Evolutionary conservation across 2,329 filamentous ascomycete genomes (phyloP), one percentile per base, ranked within the genome.

Genomic region (Aspergillus melleus): DNA sequence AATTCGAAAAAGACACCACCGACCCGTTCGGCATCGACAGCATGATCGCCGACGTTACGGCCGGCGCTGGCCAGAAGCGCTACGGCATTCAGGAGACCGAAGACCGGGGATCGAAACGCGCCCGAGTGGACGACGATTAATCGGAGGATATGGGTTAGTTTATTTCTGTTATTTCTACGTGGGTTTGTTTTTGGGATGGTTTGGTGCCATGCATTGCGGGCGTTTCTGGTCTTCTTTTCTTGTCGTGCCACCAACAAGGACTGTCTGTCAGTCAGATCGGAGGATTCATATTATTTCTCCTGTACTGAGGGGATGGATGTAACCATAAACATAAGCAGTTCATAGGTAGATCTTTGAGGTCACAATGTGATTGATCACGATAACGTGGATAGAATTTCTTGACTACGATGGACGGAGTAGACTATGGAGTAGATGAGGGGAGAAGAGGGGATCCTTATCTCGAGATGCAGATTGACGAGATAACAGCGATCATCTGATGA

Each of bases 21-120:
- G 94, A 98, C 77, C 92, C 92, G 1, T 98, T 98, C 76, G 93
- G 96, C 53, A 95, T 98, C 67, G 92, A 96, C 73, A 90, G 91
- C 70, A 96, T 99, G 81, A 87, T 99, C 74, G 89, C 87, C 39
- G 92, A 97, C 75, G 92, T 83, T 26, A 82, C 81, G 83, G 76
- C 80, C 9, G 61, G 62, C 84, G 58, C 83, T 65, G 70, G 78
- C 51, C 74, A 77, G 68, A 79, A 79, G 66, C 75, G 77, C 58
- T 79, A 79, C 60, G 76, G 77, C 22, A 78, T 79, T 20, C 76
- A 79, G 67, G 76, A 78, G 64, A 73, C 67, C 10, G 74, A 76
- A 32, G 69, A 73, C 49, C 72, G 75, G 22, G 73, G 74, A 39
- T 75, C 74, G 19, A 97, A 96, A 81, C 86, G 90, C 68, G 89